Evolutionary conservation across 1,139 yeast genomes (phyloP).

Genomic region (Sugiyamaella pinicola): DNA sequence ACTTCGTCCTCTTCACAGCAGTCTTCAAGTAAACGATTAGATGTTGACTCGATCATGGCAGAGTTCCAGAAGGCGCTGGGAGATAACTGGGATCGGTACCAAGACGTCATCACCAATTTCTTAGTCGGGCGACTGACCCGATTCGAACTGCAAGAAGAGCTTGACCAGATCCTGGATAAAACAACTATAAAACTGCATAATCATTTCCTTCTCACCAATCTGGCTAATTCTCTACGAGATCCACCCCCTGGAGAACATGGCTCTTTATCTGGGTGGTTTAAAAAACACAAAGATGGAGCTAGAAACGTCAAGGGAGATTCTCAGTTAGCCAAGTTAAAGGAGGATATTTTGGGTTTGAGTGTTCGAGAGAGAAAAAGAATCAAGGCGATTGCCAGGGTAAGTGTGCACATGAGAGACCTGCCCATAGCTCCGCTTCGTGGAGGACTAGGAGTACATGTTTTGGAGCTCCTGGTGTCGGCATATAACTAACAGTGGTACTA

Average conservation of each 20-base stretch:
- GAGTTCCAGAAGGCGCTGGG: slow-evolving; percentile 77
- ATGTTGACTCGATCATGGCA: slow-evolving; percentile 69
- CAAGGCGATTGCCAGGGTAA: slow-evolving; percentile 67
- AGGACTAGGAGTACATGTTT: no score
- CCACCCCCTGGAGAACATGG: slow-evolving; percentile 60
- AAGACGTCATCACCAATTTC: slow-evolving; percentile 73
- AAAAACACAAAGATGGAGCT: slow-evolving; percentile 40
- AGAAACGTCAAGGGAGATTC: slow-evolving; percentile 40
- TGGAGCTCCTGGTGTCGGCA: no score
- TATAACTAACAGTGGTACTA: slow-evolving; percentile 17
- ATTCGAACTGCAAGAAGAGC: slow-evolving; percentile 62
- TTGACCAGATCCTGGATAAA: slow-evolving; percentile 58
- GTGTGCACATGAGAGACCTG: no score
- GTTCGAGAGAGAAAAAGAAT: slow-evolving; percentile 82
- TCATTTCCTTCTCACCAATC: slow-evolving; percentile 73
- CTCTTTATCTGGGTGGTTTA: slow-evolving; percentile 51
- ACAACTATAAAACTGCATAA: slow-evolving; percentile 67
- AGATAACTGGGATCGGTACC: slow-evolving; percentile 80
- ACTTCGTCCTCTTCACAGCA: slow-evolving; percentile 24
- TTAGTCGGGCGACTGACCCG: slow-evolving; percentile 67
- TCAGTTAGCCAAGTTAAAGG: slow-evolving; percentile 80
- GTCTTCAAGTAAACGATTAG: slow-evolving; percentile 50
- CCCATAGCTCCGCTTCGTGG: no score
- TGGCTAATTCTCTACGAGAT: slow-evolving; percentile 82
- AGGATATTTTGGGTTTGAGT: slow-evolving; percentile 85